Evolutionary conservation across 352 stramenopile genomes (phyloP), one percentile per base, ranked within the genome.

Genomic region (Globisporangium nunn): DNA sequence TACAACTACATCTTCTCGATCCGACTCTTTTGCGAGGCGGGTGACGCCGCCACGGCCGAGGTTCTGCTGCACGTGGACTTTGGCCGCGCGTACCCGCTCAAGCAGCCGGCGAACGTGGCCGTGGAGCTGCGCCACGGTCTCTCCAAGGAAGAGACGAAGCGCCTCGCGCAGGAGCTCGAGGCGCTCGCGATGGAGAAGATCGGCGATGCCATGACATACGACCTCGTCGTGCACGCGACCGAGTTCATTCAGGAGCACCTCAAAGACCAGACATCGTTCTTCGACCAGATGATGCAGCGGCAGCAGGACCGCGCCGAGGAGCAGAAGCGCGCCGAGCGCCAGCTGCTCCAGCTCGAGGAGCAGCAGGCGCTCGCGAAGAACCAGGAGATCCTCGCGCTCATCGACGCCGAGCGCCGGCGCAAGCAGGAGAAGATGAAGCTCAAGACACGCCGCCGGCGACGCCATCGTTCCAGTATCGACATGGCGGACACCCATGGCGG

Each of bases 1-100:
- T 93, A 91, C 63, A 78, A 71, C 50, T 71, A 91, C 69, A 89
- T 93, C 55, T 95, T 95, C 59, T 75, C 79, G 49, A 88, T 95
- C 48, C 71, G 70, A n/a, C 52, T 95, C 58, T 59, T 63, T 28
- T 89, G 75, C 54, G 81, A 93, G 53, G 60, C 47, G 12, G 66
- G 56, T 11, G 64, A 62, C 1, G 72, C 64, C n/a, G 65, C 66
- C 6, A 81, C 70, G 11, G 81, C 76, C n/a, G 74, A 88, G 54
- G 72, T 91, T 48, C 54, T 84, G 44, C 66, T 93, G 54, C 78
- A 90, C 56, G 85, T 95, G 28, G 80, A 93, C 54, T 67, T 91
- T 29, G 68, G 75, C 30, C 71, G 79, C 18, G 68, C 60, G 23
- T 93, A 93, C 17, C 83, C 85, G 11, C 55, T 93, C 17, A 72